Evolutionary conservation across 306 rosid species (phyloP).

Genomic region (Trifolium dubium): DNA sequence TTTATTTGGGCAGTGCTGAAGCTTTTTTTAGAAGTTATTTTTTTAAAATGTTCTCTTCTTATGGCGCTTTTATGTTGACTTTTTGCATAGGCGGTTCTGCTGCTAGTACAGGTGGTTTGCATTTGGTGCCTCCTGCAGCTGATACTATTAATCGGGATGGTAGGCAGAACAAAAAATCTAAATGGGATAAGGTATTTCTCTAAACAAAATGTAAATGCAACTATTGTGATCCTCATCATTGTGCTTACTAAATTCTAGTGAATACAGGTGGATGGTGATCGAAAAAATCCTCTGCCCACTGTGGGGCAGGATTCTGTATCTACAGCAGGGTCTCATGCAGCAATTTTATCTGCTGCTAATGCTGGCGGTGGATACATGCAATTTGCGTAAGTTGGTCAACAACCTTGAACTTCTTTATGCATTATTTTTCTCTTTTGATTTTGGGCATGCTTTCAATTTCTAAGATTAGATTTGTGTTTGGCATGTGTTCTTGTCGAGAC

Average conservation of each 20-base stretch:
- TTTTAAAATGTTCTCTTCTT: constrained; percentile 31
- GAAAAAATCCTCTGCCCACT: constrained; percentile 68
- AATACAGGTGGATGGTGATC: constrained; percentile 78
- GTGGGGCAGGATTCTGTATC: constrained; percentile 66
- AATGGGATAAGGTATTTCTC: constrained; percentile 64
- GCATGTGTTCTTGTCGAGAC: neutral
- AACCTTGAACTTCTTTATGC: constrained; percentile 21
- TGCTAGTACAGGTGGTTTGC: constrained; percentile 54
- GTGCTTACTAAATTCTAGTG: constrained; percentile 37
- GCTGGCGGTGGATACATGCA: constrained; percentile 85
- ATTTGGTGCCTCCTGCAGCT: constrained; percentile 49
- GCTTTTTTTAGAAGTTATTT: constrained; percentile 30
- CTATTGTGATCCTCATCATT: constrained; percentile 25
- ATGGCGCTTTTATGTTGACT: constrained; percentile 29
- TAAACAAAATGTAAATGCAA: constrained; percentile 8
- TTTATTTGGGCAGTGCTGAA: constrained; percentile 33
- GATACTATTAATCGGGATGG: constrained; percentile 70
- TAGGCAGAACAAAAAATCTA: constrained; percentile 64
- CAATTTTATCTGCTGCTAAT: constrained; percentile 71
- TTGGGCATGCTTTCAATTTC: constrained; percentile 15
- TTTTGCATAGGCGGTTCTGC: constrained; percentile 54
- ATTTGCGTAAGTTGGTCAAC: constrained; percentile 69
- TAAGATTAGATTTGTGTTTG: constrained; percentile 17
- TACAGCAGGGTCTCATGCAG: constrained; percentile 67
- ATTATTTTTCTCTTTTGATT: constrained; percentile 21